Percentiles rank a stretch among this genome's conserved stretches.
These are phyloP conservation scores for Pythium sukuiense DNA, from an alignment of 352 stramenopile species.

Conservation along the genomic window DNA sequence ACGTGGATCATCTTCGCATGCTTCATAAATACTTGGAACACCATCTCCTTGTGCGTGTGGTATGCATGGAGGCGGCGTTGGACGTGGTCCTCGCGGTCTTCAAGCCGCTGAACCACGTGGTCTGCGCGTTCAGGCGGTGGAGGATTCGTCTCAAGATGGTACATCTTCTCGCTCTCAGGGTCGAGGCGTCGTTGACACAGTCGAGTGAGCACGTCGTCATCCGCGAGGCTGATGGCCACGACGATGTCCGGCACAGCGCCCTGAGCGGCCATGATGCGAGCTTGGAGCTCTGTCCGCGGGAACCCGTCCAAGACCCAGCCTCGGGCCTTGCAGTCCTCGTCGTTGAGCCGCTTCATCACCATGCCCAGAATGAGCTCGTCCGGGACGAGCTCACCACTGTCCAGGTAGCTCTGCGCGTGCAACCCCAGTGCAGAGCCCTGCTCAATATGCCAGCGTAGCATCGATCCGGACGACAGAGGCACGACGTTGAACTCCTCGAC, in stretches of 20 bases:
- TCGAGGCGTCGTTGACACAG: conserved; percentile 81
- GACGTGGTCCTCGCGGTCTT: conserved; percentile 86
- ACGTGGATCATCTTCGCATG: conserved; percentile 66
- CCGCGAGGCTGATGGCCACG: conserved; percentile 90
- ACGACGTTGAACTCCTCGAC: conserved; percentile 78
- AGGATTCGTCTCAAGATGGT: conserved; percentile 79
- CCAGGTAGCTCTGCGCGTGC: conserved; percentile 86
- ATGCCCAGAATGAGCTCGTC: conserved; percentile 38
- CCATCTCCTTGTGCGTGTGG: conserved; percentile 72
- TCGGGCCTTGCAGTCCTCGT: conserved; percentile 82
- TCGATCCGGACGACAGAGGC: conserved; percentile 87
- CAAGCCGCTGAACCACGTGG: conserved; percentile 64
- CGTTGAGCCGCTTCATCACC: conserved; percentile 69
- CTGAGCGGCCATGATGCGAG: conserved; percentile 78
- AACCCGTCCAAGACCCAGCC: conserved; percentile 96
- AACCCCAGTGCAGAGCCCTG: conserved; percentile 39
- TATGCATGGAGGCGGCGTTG: conserved; percentile 76
- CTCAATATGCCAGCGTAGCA: conserved; percentile 79
- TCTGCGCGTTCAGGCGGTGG: conserved; percentile 46
- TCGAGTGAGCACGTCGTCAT: conserved; percentile 86
- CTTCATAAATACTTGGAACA: conserved; percentile 79
- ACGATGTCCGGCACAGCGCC: conserved; percentile 88
- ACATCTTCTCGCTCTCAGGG: conserved; percentile 69
- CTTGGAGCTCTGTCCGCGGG: conserved; percentile 90
- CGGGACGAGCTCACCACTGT: conserved; percentile 78